Base-by-base conservation (phyloP, 805 yeast species). In the Monosporozyma solicola region DNA sequence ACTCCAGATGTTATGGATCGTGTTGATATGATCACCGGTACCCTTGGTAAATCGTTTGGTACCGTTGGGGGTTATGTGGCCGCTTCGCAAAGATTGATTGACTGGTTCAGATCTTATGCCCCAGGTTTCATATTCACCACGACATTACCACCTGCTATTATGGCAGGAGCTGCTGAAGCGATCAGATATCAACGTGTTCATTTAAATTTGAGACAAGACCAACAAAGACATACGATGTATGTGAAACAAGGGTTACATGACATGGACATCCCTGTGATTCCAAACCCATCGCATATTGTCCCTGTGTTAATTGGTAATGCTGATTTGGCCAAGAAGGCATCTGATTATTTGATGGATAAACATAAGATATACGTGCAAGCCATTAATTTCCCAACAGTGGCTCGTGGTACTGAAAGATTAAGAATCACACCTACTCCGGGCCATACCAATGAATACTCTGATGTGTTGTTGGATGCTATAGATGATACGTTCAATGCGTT, bases 371-470 rank as follows among this genome's bases (percentile, higher is more conserved):
- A 94, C 66, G 99, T 95, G 47, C 99, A 94, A 74, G 97, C 98
- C 48, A 94, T 94, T 70, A 94, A 94, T 75, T 94, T 85, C 82
- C 99, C 99, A 56, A 94, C 99, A 25, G 99, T 94, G 55, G 85
- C 97, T 20, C 83, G 86, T 60, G 99, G 99, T 55, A 85, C 90
- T 59, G 99, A 94, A 74, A 84, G 99, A 69, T 80, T 94, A 64
- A 84, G 99, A 73, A 83, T 94, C 66, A 94, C 99, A n/a, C 98
- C 99, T 53, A 91, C 99, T 44, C 99, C 99, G 39, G 97, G 97
- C 52, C 99, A 94, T 69, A 80, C 82, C 20, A 77, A 82, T 54
- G 87, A 84, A 53, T 76, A 88, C 49, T 78, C 92, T 51, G 88
- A 90, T 67, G 77, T 82, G 59, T 78, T 94, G 61, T 77, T 94